These are phyloP conservation scores for Acanthamoeba sp. DNA, from an alignment of 208 protist species.

Conservation along the genomic window DNA sequence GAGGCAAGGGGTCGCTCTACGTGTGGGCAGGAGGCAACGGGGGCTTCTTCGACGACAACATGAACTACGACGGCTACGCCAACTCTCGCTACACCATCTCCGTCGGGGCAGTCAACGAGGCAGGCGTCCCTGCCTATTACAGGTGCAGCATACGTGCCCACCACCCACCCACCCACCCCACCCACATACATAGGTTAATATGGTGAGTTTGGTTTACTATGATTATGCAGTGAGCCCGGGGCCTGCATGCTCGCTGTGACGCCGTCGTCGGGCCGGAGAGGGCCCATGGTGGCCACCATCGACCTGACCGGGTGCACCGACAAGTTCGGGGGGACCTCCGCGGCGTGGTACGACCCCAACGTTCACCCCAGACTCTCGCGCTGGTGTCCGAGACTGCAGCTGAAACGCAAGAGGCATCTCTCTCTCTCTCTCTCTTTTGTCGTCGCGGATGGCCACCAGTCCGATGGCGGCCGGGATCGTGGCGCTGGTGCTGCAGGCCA, in stretches of 20 bases:
- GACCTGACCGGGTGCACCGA: conserved; percentile 45
- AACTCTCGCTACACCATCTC: conserved; percentile 81
- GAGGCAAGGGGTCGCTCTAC: conserved; percentile 78
- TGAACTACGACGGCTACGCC: conserved; percentile 84
- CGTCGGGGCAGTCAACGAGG: conserved; percentile 64
- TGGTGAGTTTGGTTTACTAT: no score
- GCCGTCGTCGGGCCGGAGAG: conserved; percentile 55
- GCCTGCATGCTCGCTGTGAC: conserved; percentile 62
- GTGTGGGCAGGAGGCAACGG: conserved; percentile 86
- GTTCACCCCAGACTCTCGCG: neutral
- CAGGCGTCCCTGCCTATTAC: conserved; percentile 68
- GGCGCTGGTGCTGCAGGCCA: conserved; percentile 77
- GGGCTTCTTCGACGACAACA: conserved; percentile 68
- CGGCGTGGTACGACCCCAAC: conserved; percentile 39
- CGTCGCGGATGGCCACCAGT: neutral
- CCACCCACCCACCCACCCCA: neutral
- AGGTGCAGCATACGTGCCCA: neutral
- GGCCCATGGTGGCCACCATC: conserved; percentile 17
- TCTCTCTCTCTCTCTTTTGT: neutral
- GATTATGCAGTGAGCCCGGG: conserved; percentile 73
- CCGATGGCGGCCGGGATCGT: conserved; percentile 76
- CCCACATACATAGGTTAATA: no score
- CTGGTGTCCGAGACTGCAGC: no score
- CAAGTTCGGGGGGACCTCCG: conserved; percentile 79
- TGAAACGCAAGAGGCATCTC: no score